Evolutionary conservation across 2,329 filamentous ascomycete species (phyloP).

Genomic region (Pseudogymnoascus sp.): DNA sequence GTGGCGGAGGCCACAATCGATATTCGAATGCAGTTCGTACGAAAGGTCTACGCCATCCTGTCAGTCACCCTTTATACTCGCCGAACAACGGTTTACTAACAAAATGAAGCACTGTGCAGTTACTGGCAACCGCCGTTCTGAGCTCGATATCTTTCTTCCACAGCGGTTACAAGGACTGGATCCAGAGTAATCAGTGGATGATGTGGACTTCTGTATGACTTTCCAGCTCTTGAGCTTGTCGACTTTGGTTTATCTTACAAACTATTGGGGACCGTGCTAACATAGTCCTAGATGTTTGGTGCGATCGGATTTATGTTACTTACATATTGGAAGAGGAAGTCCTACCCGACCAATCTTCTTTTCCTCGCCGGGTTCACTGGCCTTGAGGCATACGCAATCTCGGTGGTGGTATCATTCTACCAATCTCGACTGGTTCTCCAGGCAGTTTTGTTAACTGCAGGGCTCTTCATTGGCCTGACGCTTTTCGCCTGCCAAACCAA

Average conservation of each 20-base stretch:
- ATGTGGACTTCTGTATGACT: constrained; percentile 69
- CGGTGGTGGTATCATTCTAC: constrained; percentile 88
- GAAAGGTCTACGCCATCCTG: constrained; percentile 97
- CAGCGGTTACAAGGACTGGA: constrained; percentile 71
- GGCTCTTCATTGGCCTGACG: constrained; percentile 71
- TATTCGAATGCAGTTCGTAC: constrained; percentile 92
- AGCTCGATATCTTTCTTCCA: constrained; percentile 83
- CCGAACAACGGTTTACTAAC: neutral
- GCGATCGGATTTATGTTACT: constrained; percentile 77
- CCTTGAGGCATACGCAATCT: constrained; percentile 88
- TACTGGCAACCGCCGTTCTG: constrained; percentile 73
- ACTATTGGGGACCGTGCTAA: neutral
- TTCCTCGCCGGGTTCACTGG: constrained; percentile 88
- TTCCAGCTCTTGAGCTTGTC: neutral
- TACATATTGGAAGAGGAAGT: constrained; percentile 93
- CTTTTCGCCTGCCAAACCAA: constrained; percentile 94
- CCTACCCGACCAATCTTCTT: constrained; percentile 86
- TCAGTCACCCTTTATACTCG: constrained; percentile 31
- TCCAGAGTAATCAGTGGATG: constrained; percentile 73
- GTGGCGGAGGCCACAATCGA: constrained; percentile 91
- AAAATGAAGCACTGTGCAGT: constrained; percentile 63
- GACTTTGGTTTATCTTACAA: neutral
- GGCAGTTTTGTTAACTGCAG: constrained; percentile 79
- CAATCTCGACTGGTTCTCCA: constrained; percentile 76
- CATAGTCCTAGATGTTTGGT: constrained; percentile 55